phyloP scores from a whole-genome alignment of 1,139 yeast species.

The Sugiyamaella castrensis region DNA sequence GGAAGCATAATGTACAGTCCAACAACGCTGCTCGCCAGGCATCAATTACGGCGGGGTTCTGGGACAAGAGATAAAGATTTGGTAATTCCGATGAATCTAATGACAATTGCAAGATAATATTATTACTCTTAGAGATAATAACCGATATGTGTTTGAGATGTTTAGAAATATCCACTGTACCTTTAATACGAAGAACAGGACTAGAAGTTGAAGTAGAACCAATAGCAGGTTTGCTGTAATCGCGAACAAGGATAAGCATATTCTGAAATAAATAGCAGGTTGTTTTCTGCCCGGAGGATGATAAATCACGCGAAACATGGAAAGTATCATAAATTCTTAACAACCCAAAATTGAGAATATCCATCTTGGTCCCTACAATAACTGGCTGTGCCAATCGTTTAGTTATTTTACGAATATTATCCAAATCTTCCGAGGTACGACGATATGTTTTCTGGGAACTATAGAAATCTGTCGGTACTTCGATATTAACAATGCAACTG shows the following conservation, averaged over 20 bases:
- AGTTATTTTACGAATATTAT: slow-evolving; percentile 10
- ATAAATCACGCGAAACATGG: slow-evolving; percentile 22
- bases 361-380: slow-evolving; percentile 22
- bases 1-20: slow-evolving; percentile 16
- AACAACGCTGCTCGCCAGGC: slow-evolving; percentile 20
- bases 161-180: slow-evolving; percentile 20
- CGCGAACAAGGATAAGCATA: slow-evolving; percentile 22
- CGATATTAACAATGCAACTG: slow-evolving; percentile 19
- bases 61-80: slow-evolving; percentile 8
- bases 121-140: not conserved
- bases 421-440: slow-evolving; percentile 18
- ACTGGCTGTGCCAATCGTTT: slow-evolving; percentile 16
- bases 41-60: slow-evolving; percentile 9
- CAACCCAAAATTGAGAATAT: slow-evolving; percentile 22
- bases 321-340: slow-evolving; percentile 24
- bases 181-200: slow-evolving; percentile 17
- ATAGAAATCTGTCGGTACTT: slow-evolving; percentile 18
- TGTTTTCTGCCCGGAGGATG: slow-evolving; percentile 23
- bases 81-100: slow-evolving; percentile 4
- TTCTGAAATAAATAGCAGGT: slow-evolving; percentile 27
- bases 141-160: slow-evolving; percentile 21
- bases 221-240: slow-evolving; percentile 1
- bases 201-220: not conserved
- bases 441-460: slow-evolving; percentile 5
- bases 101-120: slow-evolving; percentile 4